phyloP scores from a whole-genome alignment of 495 filamentous ascomycete species.

The Astrothelium subdiscretum region DNA sequence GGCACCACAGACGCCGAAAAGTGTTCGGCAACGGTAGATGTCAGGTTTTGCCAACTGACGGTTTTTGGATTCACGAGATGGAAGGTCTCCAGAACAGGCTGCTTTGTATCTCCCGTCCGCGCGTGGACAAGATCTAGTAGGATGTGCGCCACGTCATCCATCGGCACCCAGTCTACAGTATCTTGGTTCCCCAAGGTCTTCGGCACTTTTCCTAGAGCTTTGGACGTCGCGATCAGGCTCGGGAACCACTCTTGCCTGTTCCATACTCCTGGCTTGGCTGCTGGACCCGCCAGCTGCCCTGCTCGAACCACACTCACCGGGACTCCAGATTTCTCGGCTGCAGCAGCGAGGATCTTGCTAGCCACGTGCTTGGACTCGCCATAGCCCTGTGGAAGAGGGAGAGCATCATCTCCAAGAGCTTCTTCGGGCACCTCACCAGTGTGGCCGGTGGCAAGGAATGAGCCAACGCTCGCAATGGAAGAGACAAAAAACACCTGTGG shows the following conservation, averaged over 20 bases:
- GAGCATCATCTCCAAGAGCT: slow-evolving; percentile 1
- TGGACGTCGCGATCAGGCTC: slow-evolving; percentile 2
- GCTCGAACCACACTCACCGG: not conserved
- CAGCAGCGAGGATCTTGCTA: slow-evolving; percentile 3
- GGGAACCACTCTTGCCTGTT: slow-evolving; percentile 10
- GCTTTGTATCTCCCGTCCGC: not conserved
- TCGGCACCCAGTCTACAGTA: slow-evolving; percentile 9
- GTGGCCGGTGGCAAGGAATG: not conserved
- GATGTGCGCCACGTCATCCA: slow-evolving; percentile 3
- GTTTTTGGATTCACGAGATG: slow-evolving; percentile 6
- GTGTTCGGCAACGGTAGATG: not conserved
- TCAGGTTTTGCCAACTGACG: not conserved
- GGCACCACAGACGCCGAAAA: not conserved
- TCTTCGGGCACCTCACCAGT: slow-evolving; percentile 2
- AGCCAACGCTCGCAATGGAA: slow-evolving; percentile 3
- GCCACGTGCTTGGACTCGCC: slow-evolving; percentile 12
- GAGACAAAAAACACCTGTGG: slow-evolving; percentile 10
- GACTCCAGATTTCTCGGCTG: not conserved
- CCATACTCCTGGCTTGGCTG: slow-evolving; percentile 2
- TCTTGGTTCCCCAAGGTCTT: not conserved
- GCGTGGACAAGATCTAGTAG: slow-evolving; percentile 1
- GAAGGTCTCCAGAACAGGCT: not conserved
- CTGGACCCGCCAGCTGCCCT: slow-evolving; percentile 11
- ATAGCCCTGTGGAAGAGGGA: slow-evolving; percentile 7
- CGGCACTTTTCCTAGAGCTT: slow-evolving; percentile 4